phyloP scores from a whole-genome alignment of 139 green algal genomes.

The Spirogloea muscicola region DNA sequence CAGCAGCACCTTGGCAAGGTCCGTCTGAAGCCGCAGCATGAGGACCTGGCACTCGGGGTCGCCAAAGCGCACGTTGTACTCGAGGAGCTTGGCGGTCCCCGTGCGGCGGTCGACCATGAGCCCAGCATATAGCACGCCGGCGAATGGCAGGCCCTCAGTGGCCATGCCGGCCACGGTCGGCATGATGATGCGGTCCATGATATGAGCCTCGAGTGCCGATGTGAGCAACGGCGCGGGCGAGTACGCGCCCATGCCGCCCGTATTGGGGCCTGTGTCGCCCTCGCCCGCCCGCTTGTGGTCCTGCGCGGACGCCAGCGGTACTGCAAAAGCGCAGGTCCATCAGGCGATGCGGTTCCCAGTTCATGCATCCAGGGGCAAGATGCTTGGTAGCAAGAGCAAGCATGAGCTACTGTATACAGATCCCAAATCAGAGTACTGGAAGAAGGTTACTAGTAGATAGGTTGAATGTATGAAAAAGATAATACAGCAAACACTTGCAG shows the following conservation, averaged over 20 bases:
- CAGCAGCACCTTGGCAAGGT: conserved; percentile 61
- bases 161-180: conserved; percentile 83
- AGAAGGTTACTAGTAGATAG: too few species aligned
- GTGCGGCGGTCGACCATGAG: conserved; percentile 91
- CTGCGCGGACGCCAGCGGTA: conserved; percentile 55
- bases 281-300: conserved; percentile 93
- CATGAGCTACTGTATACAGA: too few species aligned
- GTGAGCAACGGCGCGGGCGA: conserved; percentile 90
- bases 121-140: conserved; percentile 88
- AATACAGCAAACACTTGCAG: too few species aligned
- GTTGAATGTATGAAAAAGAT: too few species aligned
- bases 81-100: conserved; percentile 72
- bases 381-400: too few species aligned
- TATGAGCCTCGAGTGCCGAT: conserved; percentile 60
- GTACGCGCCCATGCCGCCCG: conserved; percentile 96
- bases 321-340: too few species aligned
- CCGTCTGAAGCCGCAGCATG: background rate
- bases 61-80: conserved; percentile 97
- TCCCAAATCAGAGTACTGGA: too few species aligned
- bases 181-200: conserved; percentile 81
- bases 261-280: conserved; percentile 94
- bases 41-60: conserved; percentile 91
- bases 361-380: too few species aligned
- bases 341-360: too few species aligned
- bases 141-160: conserved; percentile 75